phyloP scores from a whole-genome alignment of 345 rosid genomes.

The Populus davidiana region DNA sequence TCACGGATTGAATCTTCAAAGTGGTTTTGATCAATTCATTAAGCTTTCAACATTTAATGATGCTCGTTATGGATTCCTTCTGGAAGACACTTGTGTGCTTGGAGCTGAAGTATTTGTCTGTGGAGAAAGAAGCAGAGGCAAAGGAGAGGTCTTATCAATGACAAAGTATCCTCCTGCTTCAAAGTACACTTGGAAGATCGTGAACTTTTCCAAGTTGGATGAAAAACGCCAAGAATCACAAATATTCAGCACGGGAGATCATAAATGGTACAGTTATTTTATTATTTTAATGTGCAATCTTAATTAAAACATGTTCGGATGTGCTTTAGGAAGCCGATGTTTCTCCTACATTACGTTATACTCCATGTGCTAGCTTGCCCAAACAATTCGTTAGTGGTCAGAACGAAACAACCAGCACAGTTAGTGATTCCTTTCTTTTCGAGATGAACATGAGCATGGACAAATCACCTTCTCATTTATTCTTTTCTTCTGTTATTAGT shows the following conservation, averaged over 20 bases:
- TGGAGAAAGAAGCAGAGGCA: conserved; percentile 33
- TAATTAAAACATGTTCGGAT: no score
- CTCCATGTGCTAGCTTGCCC: no score
- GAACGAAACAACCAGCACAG: no score
- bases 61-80: conserved; percentile 32
- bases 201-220: conserved; percentile 26
- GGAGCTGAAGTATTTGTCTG: conserved; percentile 43
- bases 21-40: conserved; percentile 43
- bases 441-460: no score
- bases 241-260: conserved; percentile 28
- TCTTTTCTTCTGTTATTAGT: no score
- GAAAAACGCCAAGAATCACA: conserved; percentile 15
- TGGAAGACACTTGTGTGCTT: conserved; percentile 35
- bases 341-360: no score
- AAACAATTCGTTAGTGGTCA: no score
- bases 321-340: no score
- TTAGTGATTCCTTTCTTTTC: no score
- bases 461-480: no score
- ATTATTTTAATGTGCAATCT: no score
- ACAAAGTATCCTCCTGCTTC: background rate
- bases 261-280: conserved; percentile 31
- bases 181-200: conserved; percentile 35
- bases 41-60: conserved; percentile 20
- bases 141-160: conserved; percentile 35
- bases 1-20: conserved; percentile 27